phyloP scores from a whole-genome alignment of 169 alveolate species.

The Plasmodium coatneyi region DNA sequence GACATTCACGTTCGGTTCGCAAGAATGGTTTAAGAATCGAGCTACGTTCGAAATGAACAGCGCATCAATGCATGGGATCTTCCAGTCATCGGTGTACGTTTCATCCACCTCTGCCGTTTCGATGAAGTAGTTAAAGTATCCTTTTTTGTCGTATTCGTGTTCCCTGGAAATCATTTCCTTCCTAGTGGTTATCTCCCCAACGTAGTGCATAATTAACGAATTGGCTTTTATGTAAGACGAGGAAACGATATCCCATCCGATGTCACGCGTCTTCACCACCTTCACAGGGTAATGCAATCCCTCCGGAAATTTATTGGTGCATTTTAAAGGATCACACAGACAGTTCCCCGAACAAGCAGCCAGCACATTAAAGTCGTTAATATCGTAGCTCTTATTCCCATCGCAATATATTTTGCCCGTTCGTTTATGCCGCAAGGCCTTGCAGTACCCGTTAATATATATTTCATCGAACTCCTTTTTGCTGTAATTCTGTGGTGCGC shows the following conservation, averaged over 20 bases:
- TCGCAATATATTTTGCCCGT: conserved; percentile 76
- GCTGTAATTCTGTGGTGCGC: conserved; percentile 77
- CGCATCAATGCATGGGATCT: conserved; percentile 88
- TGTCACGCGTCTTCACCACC: conserved; percentile 78
- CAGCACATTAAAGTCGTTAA: conserved; percentile 77
- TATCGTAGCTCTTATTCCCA: conserved; percentile 80
- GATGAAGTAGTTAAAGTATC: conserved; percentile 83
- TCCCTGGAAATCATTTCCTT: conserved; percentile 88
- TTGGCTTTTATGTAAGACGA: conserved; percentile 81
- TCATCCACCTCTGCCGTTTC: conserved; percentile 84
- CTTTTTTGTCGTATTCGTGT: conserved; percentile 85
- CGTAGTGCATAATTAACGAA: conserved; percentile 89
- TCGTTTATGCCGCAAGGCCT: conserved; percentile 77
- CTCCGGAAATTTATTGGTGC: conserved; percentile 81
- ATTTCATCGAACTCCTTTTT: conserved; percentile 73
- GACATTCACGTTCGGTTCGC: conserved; percentile 89
- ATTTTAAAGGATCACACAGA: conserved; percentile 82
- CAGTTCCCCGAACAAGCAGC: conserved; percentile 86
- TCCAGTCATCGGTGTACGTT: conserved; percentile 87
- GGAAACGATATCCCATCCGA: conserved; percentile 85
- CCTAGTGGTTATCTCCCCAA: conserved; percentile 88
- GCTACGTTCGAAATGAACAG: conserved; percentile 89
- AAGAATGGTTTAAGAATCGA: conserved; percentile 91
- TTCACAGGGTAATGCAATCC: conserved; percentile 85
- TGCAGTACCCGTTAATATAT: conserved; percentile 80